phyloP scores from a whole-genome alignment of 2,329 filamentous ascomycete genomes.

The Ceratocystis ficicola region DNA sequence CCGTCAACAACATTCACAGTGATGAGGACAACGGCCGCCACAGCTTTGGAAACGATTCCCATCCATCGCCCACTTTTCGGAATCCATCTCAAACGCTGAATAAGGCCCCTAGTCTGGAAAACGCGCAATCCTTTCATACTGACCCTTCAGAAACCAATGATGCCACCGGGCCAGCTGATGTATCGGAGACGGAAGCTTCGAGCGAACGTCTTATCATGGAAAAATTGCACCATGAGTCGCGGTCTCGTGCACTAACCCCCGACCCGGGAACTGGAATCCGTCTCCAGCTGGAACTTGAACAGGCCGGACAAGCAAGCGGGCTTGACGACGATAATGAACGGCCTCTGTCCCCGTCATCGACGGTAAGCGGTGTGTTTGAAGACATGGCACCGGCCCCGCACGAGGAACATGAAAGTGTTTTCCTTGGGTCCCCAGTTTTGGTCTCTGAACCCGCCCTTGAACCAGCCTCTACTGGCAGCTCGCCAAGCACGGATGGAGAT shows the following conservation, averaged over 20 bases:
- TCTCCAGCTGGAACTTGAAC: not conserved
- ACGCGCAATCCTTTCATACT: not conserved
- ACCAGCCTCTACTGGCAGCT: not conserved
- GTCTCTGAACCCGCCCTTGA: not conserved
- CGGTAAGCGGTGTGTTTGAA: not conserved
- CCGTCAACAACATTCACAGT: not conserved
- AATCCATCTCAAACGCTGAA: not conserved
- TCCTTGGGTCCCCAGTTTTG: conserved; percentile 4
- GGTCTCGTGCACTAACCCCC: conserved; percentile 18
- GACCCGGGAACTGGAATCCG: conserved; percentile 10
- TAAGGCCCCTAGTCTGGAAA: not conserved
- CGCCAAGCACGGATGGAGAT: conserved; percentile 14
- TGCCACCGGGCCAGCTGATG: not conserved
- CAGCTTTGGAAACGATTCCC: not conserved
- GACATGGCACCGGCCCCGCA: not conserved
- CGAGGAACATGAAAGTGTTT: conserved; percentile 8
- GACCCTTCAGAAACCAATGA: not conserved
- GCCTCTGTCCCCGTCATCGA: conserved; percentile 10
- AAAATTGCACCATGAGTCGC: not conserved
- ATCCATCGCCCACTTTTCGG: not conserved
- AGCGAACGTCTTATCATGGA: conserved; percentile 1
- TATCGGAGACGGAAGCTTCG: not conserved
- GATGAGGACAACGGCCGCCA: not conserved
- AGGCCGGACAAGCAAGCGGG: not conserved
- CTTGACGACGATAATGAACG: not conserved